Evolutionary conservation across 495 filamentous ascomycete species (phyloP).

Genomic region (Chaetomium cochliodes): DNA sequence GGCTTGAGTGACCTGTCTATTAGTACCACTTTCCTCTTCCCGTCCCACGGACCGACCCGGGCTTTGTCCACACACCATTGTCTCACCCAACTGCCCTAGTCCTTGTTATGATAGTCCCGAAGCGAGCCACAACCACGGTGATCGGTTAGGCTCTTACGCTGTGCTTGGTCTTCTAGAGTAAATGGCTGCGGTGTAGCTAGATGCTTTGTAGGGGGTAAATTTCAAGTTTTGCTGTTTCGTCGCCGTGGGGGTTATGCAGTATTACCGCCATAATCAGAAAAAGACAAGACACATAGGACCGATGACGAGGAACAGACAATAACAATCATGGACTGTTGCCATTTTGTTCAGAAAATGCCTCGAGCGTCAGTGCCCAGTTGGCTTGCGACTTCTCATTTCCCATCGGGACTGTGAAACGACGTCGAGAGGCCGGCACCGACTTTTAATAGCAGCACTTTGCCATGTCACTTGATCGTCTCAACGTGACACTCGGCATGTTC

Average conservation of each 20-base stretch:
- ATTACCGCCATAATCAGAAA: neutral
- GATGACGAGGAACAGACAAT: neutral
- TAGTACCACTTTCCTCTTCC: neutral
- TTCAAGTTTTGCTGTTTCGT: neutral
- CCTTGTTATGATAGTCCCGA: slow-evolving; percentile 6
- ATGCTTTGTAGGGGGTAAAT: too few species aligned
- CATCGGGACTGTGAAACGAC: neutral
- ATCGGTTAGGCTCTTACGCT: neutral
- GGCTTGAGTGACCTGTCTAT: neutral
- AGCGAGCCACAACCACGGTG: neutral
- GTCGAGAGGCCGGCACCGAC: neutral
- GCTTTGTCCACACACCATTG: neutral
- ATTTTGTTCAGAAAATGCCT: neutral
- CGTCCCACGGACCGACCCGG: neutral
- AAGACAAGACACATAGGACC: neutral
- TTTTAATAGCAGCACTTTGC: neutral
- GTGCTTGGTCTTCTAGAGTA: neutral
- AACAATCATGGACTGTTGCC: neutral
- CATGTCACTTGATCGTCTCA: neutral
- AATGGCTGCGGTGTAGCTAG: neutral
- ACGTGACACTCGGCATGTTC: neutral
- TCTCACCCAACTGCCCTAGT: slow-evolving; percentile 17
- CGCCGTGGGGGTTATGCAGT: neutral
- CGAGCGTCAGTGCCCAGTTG: neutral
- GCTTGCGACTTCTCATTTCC: neutral